phyloP scores from a whole-genome alignment of 2,329 filamentous ascomycete species.

The Teratosphaeria epicoccoides region DNA sequence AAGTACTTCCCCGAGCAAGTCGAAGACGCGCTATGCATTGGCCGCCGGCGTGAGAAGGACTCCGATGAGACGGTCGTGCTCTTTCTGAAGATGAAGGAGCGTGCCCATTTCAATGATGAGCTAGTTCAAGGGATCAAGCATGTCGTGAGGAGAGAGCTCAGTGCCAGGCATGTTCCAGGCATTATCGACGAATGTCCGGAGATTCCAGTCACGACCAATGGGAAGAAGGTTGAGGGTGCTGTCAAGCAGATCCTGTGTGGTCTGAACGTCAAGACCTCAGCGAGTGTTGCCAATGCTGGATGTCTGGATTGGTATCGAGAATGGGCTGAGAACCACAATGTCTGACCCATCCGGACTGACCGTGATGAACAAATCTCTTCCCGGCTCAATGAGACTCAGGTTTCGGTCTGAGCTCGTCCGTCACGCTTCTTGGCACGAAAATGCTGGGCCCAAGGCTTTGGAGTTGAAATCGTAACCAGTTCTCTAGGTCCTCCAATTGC shows the following conservation, averaged over 20 bases:
- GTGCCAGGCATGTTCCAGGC: conserved; percentile 78
- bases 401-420: conserved; percentile 34
- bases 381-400: too few species aligned
- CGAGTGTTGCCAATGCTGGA: conserved; percentile 84
- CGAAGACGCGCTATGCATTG: conserved; percentile 80
- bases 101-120: conserved; percentile 46
- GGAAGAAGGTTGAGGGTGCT: conserved; percentile 95
- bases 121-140: conserved; percentile 55
- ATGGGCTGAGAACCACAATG: conserved; percentile 49
- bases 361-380: too few species aligned
- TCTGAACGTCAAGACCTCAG: conserved; percentile 74
- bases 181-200: conserved; percentile 73
- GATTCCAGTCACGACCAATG: conserved; percentile 85
- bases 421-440: conserved; percentile 44
- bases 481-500: conserved; percentile 41
- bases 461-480: conserved; percentile 42
- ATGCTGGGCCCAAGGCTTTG: conserved; percentile 38
- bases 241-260: conserved; percentile 95
- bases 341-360: not conserved
- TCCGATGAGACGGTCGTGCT: conserved; percentile 77
- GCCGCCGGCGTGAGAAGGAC: conserved; percentile 59
- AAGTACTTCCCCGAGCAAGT: conserved; percentile 69
- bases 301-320: conserved; percentile 78
- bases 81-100: conserved; percentile 67
- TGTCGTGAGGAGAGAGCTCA: conserved; percentile 65